Evolutionary conservation across 2,329 filamentous ascomycete genomes (phyloP), one percentile per base, ranked within the genome.

Genomic region (Setomelanomma holmii): DNA sequence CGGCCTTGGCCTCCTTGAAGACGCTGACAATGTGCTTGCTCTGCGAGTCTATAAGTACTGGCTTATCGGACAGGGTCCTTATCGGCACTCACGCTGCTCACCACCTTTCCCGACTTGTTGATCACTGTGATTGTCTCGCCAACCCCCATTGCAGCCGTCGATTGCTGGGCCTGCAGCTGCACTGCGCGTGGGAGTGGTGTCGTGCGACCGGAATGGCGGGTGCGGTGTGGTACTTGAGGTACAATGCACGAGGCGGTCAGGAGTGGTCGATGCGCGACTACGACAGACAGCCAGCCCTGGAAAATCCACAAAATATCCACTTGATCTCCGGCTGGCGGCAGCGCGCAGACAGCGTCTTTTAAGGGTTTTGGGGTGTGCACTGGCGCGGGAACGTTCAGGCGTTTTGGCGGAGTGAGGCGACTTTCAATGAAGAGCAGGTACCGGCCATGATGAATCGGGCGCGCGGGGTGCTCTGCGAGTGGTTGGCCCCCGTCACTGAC

Each of bases 81-180:
- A 48, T 54, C 54, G 49, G 58, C 35, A 81, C 88, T 74, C 82
- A 93, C 91, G 53, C 89, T 95, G 81, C 88, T 93, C 65, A 96
- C 90, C 44, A 96, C 87, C 78, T 96, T 96, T 67, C 91, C 91
- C 51, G 91, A 95, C 75, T 86, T 92, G 79, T 96, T 95, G 76
- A 96, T 89, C 68, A 96, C 90, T 61, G 91, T 93, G 63, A 96
- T 87, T 43, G 90, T 93, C 76, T 96, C 88, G 58, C 83, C 81
- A 24, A 85, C 60, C 19, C 68, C 71, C 71, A 75, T 74, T 43
- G 54, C 57, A 64, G 45, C 52, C 55, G 49, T 45, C 48, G 49
- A 39, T 40, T 44, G 34, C 40, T 52, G 48, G 54, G 53, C 58
- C 55, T 64, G 56, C 58, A 64, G 61, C 51, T 63, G 63, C 40